Base-by-base conservation (phyloP, 805 yeast genomes). In the Tetrapisispora arboricola region DNA sequence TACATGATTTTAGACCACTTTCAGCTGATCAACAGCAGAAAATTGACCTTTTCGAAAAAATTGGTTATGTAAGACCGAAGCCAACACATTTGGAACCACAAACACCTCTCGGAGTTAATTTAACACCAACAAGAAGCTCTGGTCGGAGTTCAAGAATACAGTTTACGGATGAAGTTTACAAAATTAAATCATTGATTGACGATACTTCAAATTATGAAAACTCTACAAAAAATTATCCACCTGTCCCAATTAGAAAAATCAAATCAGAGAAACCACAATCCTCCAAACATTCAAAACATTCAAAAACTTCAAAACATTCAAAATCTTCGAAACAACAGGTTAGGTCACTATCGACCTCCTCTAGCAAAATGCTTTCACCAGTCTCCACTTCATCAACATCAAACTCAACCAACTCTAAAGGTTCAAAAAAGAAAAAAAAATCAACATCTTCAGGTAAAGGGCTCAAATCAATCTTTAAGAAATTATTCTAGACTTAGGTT, bases 111-210 rank as follows among this genome's bases (percentile, higher is more conserved):
- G 38, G 36, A 16, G 16, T 47, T 8, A 44, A 49, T 12, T 48
- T 47, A 8, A 33, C 36, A 8, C 33, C 48, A 2, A 43, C 51
- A 3, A 45, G 44, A 19, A 46, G 47, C 19, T 51, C 60, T 2
- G 50, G 51, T 19, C 46, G 53, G 22, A 50, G 53, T 38, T 57
- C 64, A 12, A 52, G 64, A 36, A 42, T 57, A 9, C 56, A 54
- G 17, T 49, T 54, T 24, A 40, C 47, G 9, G 57, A 52, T 12
- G 47, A 41, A n/a, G 45, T 57, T 21, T 60, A 60, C 39, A 54
- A 57, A 40, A 62, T 60, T 15, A 58, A 53, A 41, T 60, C 64
- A 16, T 39, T 60, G 24, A 50, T 60, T 26, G 55, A 48, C 18
- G 51, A 45, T 22, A 45, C 27, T 21, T n/a, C 15, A 21, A 7